Evolutionary conservation across 352 stramenopile species (phyloP).

Genomic region (Phytophthora pini): DNA sequence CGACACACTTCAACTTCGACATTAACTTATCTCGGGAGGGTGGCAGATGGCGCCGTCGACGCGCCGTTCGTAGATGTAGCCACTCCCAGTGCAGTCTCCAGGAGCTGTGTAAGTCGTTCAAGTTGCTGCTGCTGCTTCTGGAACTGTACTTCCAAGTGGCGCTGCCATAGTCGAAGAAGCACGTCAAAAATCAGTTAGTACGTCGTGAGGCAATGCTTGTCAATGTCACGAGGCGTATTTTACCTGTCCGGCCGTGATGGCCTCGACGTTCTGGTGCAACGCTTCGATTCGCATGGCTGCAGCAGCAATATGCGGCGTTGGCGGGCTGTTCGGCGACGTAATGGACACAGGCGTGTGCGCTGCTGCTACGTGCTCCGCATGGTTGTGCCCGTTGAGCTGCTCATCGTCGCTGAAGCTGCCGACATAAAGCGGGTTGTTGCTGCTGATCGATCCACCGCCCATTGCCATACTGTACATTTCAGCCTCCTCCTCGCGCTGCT

Average conservation of each 20-base stretch:
- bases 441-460: conserved; percentile 20
- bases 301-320: conserved; percentile 33
- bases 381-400: conserved; percentile 6
- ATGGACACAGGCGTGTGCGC: conserved; percentile 21
- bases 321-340: conserved; percentile 9
- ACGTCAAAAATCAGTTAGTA: conserved; percentile 6
- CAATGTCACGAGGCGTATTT: too few species aligned
- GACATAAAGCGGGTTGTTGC: conserved; percentile 29
- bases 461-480: conserved; percentile 46
- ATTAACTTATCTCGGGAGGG: conserved; percentile 24
- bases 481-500: conserved; percentile 55
- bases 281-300: conserved; percentile 33
- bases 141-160: conserved; percentile 44
- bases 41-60: conserved; percentile 1
- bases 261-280: conserved; percentile 45
- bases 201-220: neutral
- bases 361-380: conserved; percentile 4
- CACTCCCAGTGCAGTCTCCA: conserved; percentile 33
- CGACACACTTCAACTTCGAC: conserved; percentile 18
- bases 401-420: conserved; percentile 32
- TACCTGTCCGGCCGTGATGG: conserved; percentile 45
- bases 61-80: conserved; percentile 1
- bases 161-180: conserved; percentile 22
- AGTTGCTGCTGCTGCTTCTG: conserved; percentile 48
- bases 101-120: conserved; percentile 37